A percentile compares a stretch with the other conserved stretches of the same genome.
Conservation (phyloP, 2,329 filamentous ascomycete genomes). For the Pseudogymnoascus sp. region DNA sequence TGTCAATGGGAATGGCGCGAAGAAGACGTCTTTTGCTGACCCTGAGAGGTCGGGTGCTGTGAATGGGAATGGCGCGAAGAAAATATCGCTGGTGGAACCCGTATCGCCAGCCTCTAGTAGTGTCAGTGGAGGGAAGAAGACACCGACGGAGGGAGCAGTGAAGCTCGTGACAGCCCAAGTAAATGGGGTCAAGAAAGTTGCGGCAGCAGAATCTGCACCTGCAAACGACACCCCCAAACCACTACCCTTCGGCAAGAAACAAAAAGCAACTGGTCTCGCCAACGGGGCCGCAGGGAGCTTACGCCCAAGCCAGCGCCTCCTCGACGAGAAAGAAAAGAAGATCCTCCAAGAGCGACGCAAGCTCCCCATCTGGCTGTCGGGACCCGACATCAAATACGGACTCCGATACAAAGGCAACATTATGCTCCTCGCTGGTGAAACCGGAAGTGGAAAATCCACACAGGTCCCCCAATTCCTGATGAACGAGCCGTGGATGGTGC, state of each 20-base stretch:
- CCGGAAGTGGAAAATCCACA: slow-evolving; percentile 93
- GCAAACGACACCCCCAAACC: not conserved
- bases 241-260: not conserved
- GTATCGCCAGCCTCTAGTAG: not conserved
- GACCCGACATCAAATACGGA: slow-evolving; percentile 22
- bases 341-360: slow-evolving; percentile 22
- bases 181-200: not conserved
- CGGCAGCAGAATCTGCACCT: not conserved
- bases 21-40: not conserved
- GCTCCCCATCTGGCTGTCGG: slow-evolving; percentile 27
- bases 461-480: slow-evolving; percentile 89
- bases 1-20: not conserved
- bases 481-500: slow-evolving; percentile 68
- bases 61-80: not conserved
- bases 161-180: not conserved
- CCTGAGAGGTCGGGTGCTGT: not conserved
- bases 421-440: slow-evolving; percentile 83
- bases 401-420: slow-evolving; percentile 45
- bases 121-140: not conserved
- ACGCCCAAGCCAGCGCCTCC: not conserved
- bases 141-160: not conserved
- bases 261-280: not conserved
- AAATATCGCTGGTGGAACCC: not conserved
- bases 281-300: not conserved
- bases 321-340: slow-evolving; percentile 2